phyloP scores from a whole-genome alignment of 805 yeast genomes.

The Barnettozyma pratensis region DNA sequence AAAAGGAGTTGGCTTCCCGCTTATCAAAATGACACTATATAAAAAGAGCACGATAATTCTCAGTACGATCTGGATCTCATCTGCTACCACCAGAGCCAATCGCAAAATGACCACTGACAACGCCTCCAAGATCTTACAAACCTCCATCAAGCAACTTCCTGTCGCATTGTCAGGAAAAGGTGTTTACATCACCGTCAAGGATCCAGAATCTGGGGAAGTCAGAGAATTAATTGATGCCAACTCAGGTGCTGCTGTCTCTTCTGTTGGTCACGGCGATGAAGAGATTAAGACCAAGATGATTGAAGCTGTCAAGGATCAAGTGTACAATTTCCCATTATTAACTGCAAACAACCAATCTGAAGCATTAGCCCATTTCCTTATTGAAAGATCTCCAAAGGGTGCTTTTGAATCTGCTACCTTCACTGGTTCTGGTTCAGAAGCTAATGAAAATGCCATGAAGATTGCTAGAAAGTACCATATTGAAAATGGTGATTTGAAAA shows the following conservation, averaged over 20 bases:
- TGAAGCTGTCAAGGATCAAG: slow-evolving; percentile 31
- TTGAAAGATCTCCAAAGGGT: slow-evolving; percentile 38
- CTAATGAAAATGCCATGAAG: slow-evolving; percentile 61
- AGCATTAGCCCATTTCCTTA: slow-evolving; percentile 37
- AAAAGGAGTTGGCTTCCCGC: slow-evolving; percentile 2
- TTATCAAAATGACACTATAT: slow-evolving; percentile 2
- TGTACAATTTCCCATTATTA: slow-evolving; percentile 33
- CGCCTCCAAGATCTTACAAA: slow-evolving; percentile 27
- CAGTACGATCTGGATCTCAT: not conserved
- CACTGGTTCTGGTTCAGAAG: slow-evolving; percentile 61
- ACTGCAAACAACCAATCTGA: slow-evolving; percentile 35
- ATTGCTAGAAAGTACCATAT: slow-evolving; percentile 44
- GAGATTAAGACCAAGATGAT: slow-evolving; percentile 36
- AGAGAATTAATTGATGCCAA: slow-evolving; percentile 35
- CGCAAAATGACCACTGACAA: slow-evolving; percentile 8
- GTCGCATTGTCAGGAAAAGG: slow-evolving; percentile 36
- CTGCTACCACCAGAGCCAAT: not conserved
- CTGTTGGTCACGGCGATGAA: slow-evolving; percentile 40
- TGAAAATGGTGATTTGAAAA: slow-evolving; percentile 37
- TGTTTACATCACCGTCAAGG: slow-evolving; percentile 29
- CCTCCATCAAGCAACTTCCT: slow-evolving; percentile 27
- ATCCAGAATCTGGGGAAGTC: slow-evolving; percentile 31
- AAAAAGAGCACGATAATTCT: not conserved
- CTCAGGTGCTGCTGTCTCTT: slow-evolving; percentile 50
- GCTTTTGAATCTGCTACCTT: slow-evolving; percentile 39